Base-by-base conservation (phyloP, 2,329 filamentous ascomycete genomes). In the Penicillium nordicum region DNA sequence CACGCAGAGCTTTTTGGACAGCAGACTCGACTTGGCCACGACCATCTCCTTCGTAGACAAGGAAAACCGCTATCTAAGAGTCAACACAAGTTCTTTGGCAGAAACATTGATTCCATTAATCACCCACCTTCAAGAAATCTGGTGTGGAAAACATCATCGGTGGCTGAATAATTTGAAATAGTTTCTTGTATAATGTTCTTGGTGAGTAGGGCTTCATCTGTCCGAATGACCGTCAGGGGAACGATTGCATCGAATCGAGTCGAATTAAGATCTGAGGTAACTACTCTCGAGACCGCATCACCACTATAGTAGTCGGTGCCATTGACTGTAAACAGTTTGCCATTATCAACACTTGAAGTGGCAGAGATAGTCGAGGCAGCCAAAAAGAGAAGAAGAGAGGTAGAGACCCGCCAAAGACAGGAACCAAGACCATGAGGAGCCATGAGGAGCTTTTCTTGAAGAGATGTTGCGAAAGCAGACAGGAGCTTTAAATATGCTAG, bases 301-400 rank as follows among this genome's bases (percentile, higher is more conserved):
- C 65, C 59, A 46, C 64, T 60, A 60, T 69, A 72, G 49, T 73
- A 74, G n/a, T 53, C 60, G 23, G 71, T 69, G 2, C 66, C 68
- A 64, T 74, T 67, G 9, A 74, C 59, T 0, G 44, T 51, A 18
- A 48, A 55, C 2, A 60, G 25, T 30, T 53, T 62, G 10, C 60
- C 58, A n/a, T 60, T 57, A 23, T 60, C 55, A 5, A 58, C 21
- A 40, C 32, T 45, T 7, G 32, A 10, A 40, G 53, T 41, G 18
- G 40, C 25, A 10, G 25, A 37, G 6, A 45, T 37, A 23, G 32
- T 25, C 11, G 38, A 21, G 25, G 14, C 32, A 14, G 25, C 21
- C 11, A 45, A 21, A 12, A 55, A 21, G n/a, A 55, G 32, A 38
- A 43, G 5, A 25, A 53, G 27, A 18, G 36, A 50, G 9, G 37